Evolutionary conservation across 2,329 filamentous ascomycete species (phyloP), one percentile per base, ranked within the genome.

Genomic region (Colletotrichum acutatum): DNA sequence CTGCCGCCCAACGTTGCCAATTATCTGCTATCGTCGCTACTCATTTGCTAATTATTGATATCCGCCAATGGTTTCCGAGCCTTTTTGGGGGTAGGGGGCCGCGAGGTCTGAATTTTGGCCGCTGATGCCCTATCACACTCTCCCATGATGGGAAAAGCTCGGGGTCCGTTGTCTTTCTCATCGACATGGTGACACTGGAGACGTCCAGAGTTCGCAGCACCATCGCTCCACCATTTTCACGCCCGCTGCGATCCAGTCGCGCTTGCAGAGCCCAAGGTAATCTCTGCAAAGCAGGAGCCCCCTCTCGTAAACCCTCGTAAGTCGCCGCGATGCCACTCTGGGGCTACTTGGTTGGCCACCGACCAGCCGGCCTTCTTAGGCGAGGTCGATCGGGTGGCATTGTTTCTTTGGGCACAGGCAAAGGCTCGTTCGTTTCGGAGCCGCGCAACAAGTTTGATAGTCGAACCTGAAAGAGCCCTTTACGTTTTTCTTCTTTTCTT

Each of bases 331-430:
- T 73, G 66, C 71, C 71, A 60, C 71, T 67, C 66, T 37, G 24
- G 3, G 71, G 71, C 66, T 61, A 60, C 56, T 73, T 73, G 66
- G 71, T 73, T 73, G 71, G 71, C 71, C 66, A 70, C 71, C 66
- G 56, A n/a, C 32, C 34, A 52, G 66, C 66, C 66, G 54, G 56
- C 56, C 34, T 49, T 49, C 19, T 32, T 34, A 62, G 46, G 46
- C 70, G 22, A 70, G 46, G 60, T 65, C 60, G 60, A 71, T 65
- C 56, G 66, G 56, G 60, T 61, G 60, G 46, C 66, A 63, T 60
- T 61, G 19, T 63, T 42, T 30, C 54, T 49, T 37, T 73, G 66
- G 46, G 63, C 49, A 64, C 42, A 30, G 46, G 53, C 5, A n/a
- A 56, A 52, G 6, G 46, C 56, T 57, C 60, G 32, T 56, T 61